A percentile compares a stretch with the other conserved stretches of the same genome.
These are phyloP conservation scores for Suillus luteus DNA, from an alignment of 768 basidiomycete species.

Conservation along the genomic window DNA sequence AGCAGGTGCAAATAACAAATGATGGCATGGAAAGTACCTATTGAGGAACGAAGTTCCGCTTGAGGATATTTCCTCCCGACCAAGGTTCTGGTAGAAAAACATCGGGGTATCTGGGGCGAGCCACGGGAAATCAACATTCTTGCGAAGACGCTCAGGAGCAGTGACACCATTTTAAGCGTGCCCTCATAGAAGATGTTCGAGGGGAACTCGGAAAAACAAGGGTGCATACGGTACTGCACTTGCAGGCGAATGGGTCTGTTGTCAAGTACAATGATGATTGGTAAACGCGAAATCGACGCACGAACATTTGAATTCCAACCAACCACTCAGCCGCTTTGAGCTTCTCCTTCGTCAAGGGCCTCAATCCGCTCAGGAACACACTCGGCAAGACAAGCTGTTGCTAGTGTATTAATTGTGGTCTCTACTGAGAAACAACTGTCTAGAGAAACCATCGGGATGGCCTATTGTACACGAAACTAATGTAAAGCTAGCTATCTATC, in stretches of 20 bases:
- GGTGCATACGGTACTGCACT: conserved; percentile 99
- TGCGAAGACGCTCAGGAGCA: conserved; percentile 93
- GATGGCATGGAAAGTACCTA: conserved; percentile 47
- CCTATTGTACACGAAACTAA: too few species aligned
- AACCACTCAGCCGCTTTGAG: too few species aligned
- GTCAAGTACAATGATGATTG: conserved; percentile 45
- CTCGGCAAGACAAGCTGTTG: too few species aligned
- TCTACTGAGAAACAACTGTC: too few species aligned
- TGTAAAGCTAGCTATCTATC: too few species aligned
- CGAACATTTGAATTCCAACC: too few species aligned
- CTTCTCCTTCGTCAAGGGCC: too few species aligned
- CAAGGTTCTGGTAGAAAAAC: conserved; percentile 99
- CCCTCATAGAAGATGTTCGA: conserved; percentile 99
- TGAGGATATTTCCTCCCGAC: conserved; percentile 98
- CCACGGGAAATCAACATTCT: conserved; percentile 99
- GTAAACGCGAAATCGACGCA: too few species aligned
- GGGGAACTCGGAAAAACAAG: conserved; percentile 97
- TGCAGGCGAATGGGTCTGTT: conserved; percentile 98
- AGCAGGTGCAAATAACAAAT: conserved; percentile 10
- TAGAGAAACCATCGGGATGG: too few species aligned
- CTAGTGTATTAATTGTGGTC: too few species aligned
- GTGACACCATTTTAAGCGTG: conserved; percentile 99
- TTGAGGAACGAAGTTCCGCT: conserved; percentile 99
- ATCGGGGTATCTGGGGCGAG: conserved; percentile 95
- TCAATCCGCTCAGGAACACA: too few species aligned